Conservation (phyloP, 805 yeast species). For the Yarrowia bubula region DNA sequence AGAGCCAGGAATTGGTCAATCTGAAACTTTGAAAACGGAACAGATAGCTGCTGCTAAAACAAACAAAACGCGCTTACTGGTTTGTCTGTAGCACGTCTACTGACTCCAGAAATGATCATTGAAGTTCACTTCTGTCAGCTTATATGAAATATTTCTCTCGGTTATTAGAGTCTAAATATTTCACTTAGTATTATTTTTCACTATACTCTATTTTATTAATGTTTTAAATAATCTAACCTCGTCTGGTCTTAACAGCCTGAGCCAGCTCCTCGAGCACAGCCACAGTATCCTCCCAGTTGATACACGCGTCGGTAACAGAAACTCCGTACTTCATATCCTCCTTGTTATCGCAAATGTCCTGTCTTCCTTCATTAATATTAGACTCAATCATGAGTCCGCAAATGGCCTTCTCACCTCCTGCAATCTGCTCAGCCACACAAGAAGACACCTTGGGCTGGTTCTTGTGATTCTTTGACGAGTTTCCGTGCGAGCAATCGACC, state of each 20-base stretch:
- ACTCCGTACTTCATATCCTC: constrained; percentile 81
- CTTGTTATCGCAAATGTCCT: constrained; percentile 83
- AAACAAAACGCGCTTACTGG: no score
- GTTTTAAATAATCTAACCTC: constrained; percentile 42
- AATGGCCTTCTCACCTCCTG: constrained; percentile 68
- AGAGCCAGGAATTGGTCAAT: no score
- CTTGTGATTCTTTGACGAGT: constrained; percentile 83
- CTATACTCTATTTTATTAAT: constrained; percentile 1
- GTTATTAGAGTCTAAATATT: not conserved
- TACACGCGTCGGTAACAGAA: constrained; percentile 97
- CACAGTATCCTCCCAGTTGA: constrained; percentile 83
- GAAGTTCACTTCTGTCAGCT: no score
- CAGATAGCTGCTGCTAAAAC: no score
- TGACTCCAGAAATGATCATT: no score
- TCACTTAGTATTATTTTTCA: not conserved
- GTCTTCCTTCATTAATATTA: constrained; percentile 88
- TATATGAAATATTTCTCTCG: no score
- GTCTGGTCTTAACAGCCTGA: constrained; percentile 75
- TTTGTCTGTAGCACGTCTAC: no score
- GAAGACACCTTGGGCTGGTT: constrained; percentile 91
- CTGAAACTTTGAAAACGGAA: no score
- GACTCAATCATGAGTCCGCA: constrained; percentile 98
- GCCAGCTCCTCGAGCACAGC: constrained; percentile 68
- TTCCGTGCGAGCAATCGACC: constrained; percentile 98
- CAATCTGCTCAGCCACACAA: constrained; percentile 72